Base-by-base conservation (phyloP, 176 grass and related monocot genomes). In the Coix lacrymajobi region DNA sequence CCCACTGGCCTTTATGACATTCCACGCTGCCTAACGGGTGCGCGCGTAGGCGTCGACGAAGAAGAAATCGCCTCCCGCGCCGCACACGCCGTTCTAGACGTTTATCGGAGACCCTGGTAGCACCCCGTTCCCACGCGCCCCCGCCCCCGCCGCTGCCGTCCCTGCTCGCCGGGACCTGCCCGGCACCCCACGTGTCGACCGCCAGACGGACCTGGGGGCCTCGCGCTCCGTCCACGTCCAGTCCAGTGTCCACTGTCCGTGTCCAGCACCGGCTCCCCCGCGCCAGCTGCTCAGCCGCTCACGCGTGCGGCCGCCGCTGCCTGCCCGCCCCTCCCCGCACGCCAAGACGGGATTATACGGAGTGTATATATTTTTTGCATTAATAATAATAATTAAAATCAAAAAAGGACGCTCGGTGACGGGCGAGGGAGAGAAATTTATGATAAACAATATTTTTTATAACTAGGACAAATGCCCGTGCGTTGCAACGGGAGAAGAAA, bases 271-370 rank as follows among this genome's bases (percentile, higher is more conserved):
- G 44, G 10, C 10, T 43, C 40, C 40, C 43, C 3, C 3, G 20
- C 49, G 3, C 29, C 0, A 24, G 25, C 33, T 56, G 52, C 8
- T n/a, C 49, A 81, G 45, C 33, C 24, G 52, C 8, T n/a, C 49
- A 81, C 32, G 31, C 16, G 25, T 9, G 26, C 49, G 3, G 8
- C 60, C 17, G 25, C 58, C 33, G 41, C 66, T 66, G 65, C 65
- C 29, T 0, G 16, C 46, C 46, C 14, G 16, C 5, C 46, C 44
- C 54, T 31, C 39, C 44, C 57, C 87, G 76, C 81, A 69, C 81
- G 81, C 76, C 87, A 81, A 88, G 81, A 51, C 32, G 81, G 66
- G 75, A 30, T 10, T 45, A 73, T 40, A n/a, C n/a, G n/a, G n/a
- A n/a, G n/a, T n/a, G n/a, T 10, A 41, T 41, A 2, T 39, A 8